Conservation (phyloP, 768 basidiomycete species). For the Lanmaoa rubissima region DNA sequence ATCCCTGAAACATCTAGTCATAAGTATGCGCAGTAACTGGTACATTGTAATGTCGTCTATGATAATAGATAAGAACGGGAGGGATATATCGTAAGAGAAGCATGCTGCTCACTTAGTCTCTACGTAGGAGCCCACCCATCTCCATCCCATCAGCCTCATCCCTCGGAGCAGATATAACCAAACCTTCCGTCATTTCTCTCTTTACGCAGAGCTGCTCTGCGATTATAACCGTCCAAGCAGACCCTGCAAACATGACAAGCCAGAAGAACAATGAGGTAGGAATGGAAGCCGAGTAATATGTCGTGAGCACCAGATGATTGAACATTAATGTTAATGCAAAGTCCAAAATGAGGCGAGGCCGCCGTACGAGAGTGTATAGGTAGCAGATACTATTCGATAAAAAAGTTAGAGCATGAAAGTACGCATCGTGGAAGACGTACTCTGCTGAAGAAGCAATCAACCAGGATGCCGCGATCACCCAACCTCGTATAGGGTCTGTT, state of each 20-base stretch:
- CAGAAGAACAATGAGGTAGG: conserved; percentile 95
- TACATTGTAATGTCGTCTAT: conserved; percentile 25
- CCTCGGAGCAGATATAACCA: conserved; percentile 49
- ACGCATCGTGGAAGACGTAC: conserved; percentile 50
- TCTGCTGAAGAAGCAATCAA: conserved; percentile 76
- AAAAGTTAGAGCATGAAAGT: conserved; percentile 8
- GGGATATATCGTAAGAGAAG: conserved; percentile 8
- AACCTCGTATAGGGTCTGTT: conserved; percentile 78
- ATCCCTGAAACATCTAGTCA: conserved; percentile 18
- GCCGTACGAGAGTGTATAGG: conserved; percentile 82
- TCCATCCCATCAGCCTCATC: conserved; percentile 55
- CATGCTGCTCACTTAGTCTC: conserved; percentile 56
- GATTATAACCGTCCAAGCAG: conserved; percentile 70
- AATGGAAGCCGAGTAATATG: conserved; percentile 64
- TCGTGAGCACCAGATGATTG: conserved; percentile 91
- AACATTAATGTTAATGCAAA: conserved; percentile 88
- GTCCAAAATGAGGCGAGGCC: conserved; percentile 93
- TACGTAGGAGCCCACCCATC: conserved; percentile 46
- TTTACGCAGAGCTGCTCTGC: conserved; percentile 92
- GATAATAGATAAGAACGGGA: conserved; percentile 3
- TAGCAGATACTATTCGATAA: conserved; percentile 57
- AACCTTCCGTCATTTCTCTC: conserved; percentile 85
- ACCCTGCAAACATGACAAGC: conserved; percentile 69
- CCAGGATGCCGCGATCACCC: conserved; percentile 91
- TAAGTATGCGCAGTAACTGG: conserved; percentile 11